These are phyloP conservation scores for Durio zibethinus DNA, from an alignment of 345 rosid species.

Conservation along the genomic window DNA sequence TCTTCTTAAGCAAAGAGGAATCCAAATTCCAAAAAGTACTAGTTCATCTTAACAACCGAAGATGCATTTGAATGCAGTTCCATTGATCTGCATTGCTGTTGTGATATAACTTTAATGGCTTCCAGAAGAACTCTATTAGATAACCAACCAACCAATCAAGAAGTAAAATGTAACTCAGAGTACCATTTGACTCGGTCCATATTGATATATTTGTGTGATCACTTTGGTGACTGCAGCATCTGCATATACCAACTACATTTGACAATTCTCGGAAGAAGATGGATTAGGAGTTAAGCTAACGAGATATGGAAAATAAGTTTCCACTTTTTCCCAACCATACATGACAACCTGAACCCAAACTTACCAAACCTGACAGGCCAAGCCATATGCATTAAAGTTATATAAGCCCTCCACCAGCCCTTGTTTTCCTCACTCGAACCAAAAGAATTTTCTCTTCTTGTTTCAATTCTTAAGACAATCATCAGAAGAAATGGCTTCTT, in stretches of 20 bases:
- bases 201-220: neutral
- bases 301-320: neutral
- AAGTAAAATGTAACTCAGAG: neutral
- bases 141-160: neutral
- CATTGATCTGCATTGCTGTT: neutral
- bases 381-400: neutral
- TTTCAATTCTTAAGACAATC: neutral
- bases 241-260: neutral
- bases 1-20: no score
- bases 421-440: neutral
- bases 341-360: neutral
- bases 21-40: neutral
- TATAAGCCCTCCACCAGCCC: neutral
- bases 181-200: neutral
- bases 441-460: neutral
- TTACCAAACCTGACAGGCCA: neutral
- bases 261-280: neutral
- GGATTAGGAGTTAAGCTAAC: slow-evolving; percentile 2
- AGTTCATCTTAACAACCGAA: neutral
- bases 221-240: neutral
- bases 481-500: slow-evolving; percentile 17
- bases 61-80: neutral
- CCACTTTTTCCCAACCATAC: neutral
- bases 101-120: neutral
- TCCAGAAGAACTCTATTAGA: neutral